Conservation (phyloP, 108 stramenopile genomes). For the Cyclostephanos tholiformis region DNA sequence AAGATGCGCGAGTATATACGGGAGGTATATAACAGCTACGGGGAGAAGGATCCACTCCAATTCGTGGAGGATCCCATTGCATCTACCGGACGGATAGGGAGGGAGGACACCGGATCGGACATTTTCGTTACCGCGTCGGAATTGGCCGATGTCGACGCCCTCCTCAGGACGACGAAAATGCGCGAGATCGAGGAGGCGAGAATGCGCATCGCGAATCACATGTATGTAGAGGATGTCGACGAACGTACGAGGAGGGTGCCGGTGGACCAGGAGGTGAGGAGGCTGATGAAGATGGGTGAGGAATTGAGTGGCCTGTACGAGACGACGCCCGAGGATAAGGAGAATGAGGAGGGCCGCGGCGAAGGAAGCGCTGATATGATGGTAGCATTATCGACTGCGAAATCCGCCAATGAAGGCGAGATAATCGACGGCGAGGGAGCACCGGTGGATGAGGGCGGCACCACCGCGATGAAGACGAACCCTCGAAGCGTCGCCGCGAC, state of each 20-base stretch:
- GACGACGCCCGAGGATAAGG: not conserved
- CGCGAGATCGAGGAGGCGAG: constrained; percentile 64
- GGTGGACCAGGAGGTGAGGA: constrained; percentile 52
- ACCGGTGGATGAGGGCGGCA: not conserved
- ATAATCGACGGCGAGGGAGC: not conserved
- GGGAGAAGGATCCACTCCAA: constrained; percentile 62
- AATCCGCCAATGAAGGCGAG: constrained; percentile 4
- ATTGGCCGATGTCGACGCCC: constrained; percentile 69
- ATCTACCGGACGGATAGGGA: constrained; percentile 56
- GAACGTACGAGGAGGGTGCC: constrained; percentile 52
- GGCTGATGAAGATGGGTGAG: constrained; percentile 32
- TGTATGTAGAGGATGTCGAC: constrained; percentile 80
- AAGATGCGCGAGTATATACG: constrained; percentile 41
- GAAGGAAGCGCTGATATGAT: constrained; percentile 27
- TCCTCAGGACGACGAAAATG: constrained; percentile 49
- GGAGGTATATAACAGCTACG: constrained; percentile 50
- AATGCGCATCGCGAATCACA: constrained; percentile 59
- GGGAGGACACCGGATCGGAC: constrained; percentile 47
- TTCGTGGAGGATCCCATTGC: constrained; percentile 80
- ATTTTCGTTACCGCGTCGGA: constrained; percentile 51
- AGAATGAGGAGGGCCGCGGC: not conserved
- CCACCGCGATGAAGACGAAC: not conserved
- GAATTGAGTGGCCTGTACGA: constrained; percentile 21
- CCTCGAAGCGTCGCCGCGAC: not conserved
- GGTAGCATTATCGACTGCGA: constrained; percentile 8